Conservation (phyloP, 192 early-diverging fungal species). For the Paraglomus brasilianum region DNA sequence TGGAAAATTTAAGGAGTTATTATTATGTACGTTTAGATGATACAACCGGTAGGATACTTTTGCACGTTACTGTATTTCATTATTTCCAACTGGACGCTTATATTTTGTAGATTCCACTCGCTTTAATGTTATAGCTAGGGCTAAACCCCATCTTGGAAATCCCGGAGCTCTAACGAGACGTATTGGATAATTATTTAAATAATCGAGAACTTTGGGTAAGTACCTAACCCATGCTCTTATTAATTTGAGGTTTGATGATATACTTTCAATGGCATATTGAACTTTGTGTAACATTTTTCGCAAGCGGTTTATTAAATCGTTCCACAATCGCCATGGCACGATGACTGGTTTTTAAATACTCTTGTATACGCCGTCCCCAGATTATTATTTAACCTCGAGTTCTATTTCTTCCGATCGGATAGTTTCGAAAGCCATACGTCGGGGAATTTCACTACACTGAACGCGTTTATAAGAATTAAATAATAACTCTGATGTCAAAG, state of each 20-base stretch:
- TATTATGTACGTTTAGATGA: too few relatives aligned
- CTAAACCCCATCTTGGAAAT: slow-evolving; percentile 5
- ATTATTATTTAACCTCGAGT: too few relatives aligned
- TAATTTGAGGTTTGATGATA: slow-evolving; percentile 9
- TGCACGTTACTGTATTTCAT: too few relatives aligned
- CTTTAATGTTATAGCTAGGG: slow-evolving; percentile 4
- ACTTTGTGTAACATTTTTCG: background rate
- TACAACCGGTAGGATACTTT: too few relatives aligned
- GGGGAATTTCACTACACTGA: too few relatives aligned
- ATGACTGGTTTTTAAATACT: too few relatives aligned
- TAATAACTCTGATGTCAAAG: too few relatives aligned
- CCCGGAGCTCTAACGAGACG: slow-evolving; percentile 17
- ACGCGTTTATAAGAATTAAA: too few relatives aligned
- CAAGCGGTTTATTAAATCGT: slow-evolving; percentile 18
- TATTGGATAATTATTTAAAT: slow-evolving; percentile 17
- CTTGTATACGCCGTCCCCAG: too few relatives aligned
- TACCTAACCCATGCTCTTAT: slow-evolving; percentile 15
- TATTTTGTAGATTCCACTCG: background rate
- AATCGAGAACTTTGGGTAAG: slow-evolving; percentile 18
- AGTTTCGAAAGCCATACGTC: too few relatives aligned
- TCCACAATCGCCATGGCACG: slow-evolving; percentile 11
- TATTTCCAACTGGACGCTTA: slow-evolving; percentile 8
- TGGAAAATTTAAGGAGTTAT: too few relatives aligned
- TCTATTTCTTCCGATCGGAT: too few relatives aligned
- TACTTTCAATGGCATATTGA: slow-evolving; percentile 13